Conservation (phyloP, 176 grass and related monocot genomes). For the Poa pratensis region DNA sequence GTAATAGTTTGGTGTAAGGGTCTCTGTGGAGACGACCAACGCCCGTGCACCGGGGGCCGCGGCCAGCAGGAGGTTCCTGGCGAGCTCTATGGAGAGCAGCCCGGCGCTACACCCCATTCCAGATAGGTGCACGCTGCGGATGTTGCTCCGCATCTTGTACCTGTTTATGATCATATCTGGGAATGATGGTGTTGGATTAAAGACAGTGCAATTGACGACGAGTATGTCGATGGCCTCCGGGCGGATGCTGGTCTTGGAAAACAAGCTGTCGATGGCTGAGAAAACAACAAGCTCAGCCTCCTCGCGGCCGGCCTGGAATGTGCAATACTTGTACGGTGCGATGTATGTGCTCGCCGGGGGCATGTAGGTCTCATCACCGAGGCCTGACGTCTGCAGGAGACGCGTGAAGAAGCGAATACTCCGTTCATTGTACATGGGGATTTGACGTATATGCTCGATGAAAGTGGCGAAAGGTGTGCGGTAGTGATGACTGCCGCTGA, state of each 20-base stretch:
- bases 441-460: conserved; percentile 59
- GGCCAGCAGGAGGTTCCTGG: conserved; percentile 51
- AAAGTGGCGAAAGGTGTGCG: conserved; percentile 52
- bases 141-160: conserved; percentile 50
- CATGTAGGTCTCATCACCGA: conserved; percentile 67
- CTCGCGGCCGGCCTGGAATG: conserved; percentile 37
- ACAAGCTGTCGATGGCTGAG: conserved; percentile 62
- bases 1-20: conserved; percentile 56
- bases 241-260: conserved; percentile 45
- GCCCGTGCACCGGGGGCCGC: conserved; percentile 34
- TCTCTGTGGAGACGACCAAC: conserved; percentile 61
- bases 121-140: conserved; percentile 51
- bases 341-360: conserved; percentile 51
- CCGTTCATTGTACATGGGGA: conserved; percentile 45
- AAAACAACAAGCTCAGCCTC: conserved; percentile 66
- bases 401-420: conserved; percentile 65
- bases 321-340: conserved; percentile 14
- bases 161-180: conserved; percentile 57
- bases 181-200: conserved; percentile 64
- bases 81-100: conserved; percentile 49
- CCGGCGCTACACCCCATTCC: conserved; percentile 70
- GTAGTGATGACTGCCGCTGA: conserved; percentile 39
- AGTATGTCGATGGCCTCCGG: conserved; percentile 50
- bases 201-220: conserved; percentile 56
- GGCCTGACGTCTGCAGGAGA: conserved; percentile 56